Percentiles rank a stretch among this genome's conserved stretches.
phyloP scores from a whole-genome alignment of 805 yeast species.

The Blastobotrys terrestris region DNA sequence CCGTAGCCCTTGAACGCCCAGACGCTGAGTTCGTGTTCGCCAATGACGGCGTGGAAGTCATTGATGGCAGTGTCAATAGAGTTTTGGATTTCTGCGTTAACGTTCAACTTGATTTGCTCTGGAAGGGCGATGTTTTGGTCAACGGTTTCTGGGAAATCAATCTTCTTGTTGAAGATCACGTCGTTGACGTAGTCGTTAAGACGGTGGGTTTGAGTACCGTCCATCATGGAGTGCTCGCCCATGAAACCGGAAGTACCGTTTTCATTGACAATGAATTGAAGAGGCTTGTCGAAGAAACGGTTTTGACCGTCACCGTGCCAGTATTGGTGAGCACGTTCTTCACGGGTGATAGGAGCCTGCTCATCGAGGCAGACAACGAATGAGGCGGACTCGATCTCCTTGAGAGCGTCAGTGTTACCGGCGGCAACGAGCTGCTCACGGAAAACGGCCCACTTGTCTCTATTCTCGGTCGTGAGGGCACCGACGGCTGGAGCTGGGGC shows the following conservation, averaged over 20 bases:
- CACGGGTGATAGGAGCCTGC: conserved; percentile 61
- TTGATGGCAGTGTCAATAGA: conserved; percentile 51
- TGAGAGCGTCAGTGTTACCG: conserved; percentile 52
- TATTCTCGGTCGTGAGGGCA: conserved; percentile 70
- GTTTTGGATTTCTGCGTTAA: conserved; percentile 44
- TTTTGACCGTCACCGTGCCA: conserved; percentile 97
- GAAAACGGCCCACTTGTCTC: conserved; percentile 71
- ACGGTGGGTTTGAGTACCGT: conserved; percentile 91
- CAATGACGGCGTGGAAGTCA: conserved; percentile 52
- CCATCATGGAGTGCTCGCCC: conserved; percentile 98
- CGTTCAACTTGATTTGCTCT: conserved; percentile 43
- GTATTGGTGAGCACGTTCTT: conserved; percentile 73
- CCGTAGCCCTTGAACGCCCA: conserved; percentile 83
- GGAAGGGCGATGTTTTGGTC: conserved; percentile 23
- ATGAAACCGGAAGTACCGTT: conserved; percentile 88
- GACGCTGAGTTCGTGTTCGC: conserved; percentile 65
- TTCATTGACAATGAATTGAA: conserved; percentile 72
- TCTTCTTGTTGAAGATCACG: conserved; percentile 46
- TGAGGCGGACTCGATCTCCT: conserved; percentile 67
- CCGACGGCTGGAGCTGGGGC: conserved; percentile 58
- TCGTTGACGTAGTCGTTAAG: conserved; percentile 70
- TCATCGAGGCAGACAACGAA: conserved; percentile 80
- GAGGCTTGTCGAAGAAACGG: conserved; percentile 87
- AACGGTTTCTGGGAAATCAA: conserved; percentile 27
- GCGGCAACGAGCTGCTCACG: conserved; percentile 49